Base-by-base conservation (phyloP, 306 rosid species). In the Hippophae tibetana region DNA sequence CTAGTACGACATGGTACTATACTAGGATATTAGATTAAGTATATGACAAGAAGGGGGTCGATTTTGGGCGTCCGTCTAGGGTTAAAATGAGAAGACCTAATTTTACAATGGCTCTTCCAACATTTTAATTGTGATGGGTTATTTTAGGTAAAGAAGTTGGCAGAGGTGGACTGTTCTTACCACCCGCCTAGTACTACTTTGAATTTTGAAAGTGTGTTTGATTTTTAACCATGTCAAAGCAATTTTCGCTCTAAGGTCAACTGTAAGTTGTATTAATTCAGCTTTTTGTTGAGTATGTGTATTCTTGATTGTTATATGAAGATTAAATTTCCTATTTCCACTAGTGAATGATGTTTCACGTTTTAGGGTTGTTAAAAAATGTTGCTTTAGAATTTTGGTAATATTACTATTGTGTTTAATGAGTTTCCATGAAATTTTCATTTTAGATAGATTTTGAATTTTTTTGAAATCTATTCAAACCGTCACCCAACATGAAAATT, bases 21-120 rank as follows among this genome's bases (percentile, higher is more conserved):
- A 77, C 92, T 82, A 79, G 57, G 81, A 63, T 84, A 82, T 82
- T 87, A 79, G 68, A 76, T 76, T 70, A 85, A 79, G 78, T 86
- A 72, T 81, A 73, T 51, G 69, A 69, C 54, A 68, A 54, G 63
- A 61, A n/a, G 10, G 68, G 52, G 61, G 57, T 53, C 50, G 52
- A 38, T 47, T 42, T 57, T 45, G 70, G 42, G 42, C 64, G 62
- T 25, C 62, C 50, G 54, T 13, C 62, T 43, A 62, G 83, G 75
- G 66, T 78, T 61, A 62, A 57, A 72, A 47, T 68, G 72, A 5
- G 76, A 59, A 51, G 77, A 80, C 88, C 84, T 63, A 66, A 77
- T 89, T 89, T 85, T 83, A 53, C 51, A 58, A 11, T 63, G 78
- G 88, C 85, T 54, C 84, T 78, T 77, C 56, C 0, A 57, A 68